A percentile compares a stretch with the other conserved stretches of the same genome.
Conservation (phyloP, 2,329 filamentous ascomycete genomes). For the Ophiostoma himal-ulmi region DNA sequence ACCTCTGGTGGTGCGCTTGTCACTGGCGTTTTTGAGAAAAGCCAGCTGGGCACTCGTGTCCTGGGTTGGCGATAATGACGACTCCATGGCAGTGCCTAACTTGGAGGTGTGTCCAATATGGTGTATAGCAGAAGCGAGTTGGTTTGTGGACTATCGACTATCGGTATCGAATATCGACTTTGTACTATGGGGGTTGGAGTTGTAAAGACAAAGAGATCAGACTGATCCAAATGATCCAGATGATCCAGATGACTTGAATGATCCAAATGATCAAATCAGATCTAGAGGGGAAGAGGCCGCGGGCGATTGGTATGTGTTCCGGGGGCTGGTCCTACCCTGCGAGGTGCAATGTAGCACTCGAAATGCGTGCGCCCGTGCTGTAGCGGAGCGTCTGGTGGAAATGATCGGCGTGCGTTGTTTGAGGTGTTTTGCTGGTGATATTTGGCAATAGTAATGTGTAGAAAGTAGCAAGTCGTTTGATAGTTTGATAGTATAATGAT, state of each 20-base stretch:
- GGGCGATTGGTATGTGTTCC: background rate
- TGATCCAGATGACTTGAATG: background rate
- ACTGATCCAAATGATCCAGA: background rate
- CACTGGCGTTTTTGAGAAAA: conserved; percentile 61
- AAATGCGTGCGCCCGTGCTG: background rate
- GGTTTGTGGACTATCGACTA: too few species aligned
- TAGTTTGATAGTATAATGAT: background rate
- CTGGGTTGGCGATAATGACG: conserved; percentile 43
- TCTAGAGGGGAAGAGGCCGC: background rate
- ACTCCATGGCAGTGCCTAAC: conserved; percentile 37
- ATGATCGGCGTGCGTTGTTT: background rate
- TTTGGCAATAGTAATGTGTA: background rate
- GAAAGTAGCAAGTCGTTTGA: background rate
- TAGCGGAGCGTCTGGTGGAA: background rate
- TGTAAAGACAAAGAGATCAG: background rate
- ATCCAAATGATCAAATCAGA: background rate
- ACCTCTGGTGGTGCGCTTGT: conserved; percentile 77
- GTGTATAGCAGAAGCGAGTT: too few species aligned
- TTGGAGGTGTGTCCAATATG: too few species aligned
- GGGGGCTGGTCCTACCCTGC: background rate
- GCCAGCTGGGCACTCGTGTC: conserved; percentile 44
- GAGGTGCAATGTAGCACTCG: background rate
- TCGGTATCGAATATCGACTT: background rate
- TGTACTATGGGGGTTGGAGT: background rate
- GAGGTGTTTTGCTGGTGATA: background rate